Conservation (phyloP, 2,329 filamentous ascomycete genomes). For the Claviceps fusiformis region DNA sequence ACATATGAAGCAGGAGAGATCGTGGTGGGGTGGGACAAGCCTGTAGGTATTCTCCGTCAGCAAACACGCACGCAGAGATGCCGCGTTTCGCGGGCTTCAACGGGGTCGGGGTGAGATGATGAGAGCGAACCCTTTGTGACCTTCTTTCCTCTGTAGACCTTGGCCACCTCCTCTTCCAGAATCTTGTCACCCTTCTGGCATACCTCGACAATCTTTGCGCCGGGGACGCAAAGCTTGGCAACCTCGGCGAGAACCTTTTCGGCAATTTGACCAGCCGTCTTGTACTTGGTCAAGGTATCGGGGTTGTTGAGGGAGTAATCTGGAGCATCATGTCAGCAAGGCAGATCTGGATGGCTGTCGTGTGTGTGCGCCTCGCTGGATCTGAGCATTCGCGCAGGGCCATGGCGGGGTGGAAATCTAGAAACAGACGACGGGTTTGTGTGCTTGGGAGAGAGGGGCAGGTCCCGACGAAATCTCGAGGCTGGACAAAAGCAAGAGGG, state of each 20-base stretch:
- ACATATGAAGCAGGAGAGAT: conserved; percentile 89
- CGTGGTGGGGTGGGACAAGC: conserved; percentile 87
- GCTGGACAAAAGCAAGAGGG: not conserved
- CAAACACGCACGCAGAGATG: not conserved
- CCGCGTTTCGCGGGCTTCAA: not conserved
- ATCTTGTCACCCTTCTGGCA: conserved; percentile 95
- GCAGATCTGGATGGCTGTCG: not conserved
- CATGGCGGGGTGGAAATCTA: conserved; percentile 7
- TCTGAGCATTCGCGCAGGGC: not conserved
- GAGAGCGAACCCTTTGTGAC: conserved; percentile 62
- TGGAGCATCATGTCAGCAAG: conserved; percentile 21
- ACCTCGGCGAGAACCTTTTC: conserved; percentile 91
- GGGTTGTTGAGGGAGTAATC: conserved; percentile 86
- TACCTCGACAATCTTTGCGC: conserved; percentile 83
- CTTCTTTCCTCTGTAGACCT: conserved; percentile 99
- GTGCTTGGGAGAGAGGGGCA: conserved; percentile 13
- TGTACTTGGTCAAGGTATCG: conserved; percentile 97
- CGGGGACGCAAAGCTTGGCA: conserved; percentile 57
- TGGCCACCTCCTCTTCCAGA: conserved; percentile 80
- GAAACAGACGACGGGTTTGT: conserved; percentile 1
- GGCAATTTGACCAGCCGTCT: conserved; percentile 87
- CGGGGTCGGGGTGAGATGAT: not conserved
- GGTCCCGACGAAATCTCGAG: conserved; percentile 1
- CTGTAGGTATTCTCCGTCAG: conserved; percentile 25
- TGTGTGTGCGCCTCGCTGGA: conserved; percentile 1